phyloP scores from a whole-genome alignment of 2,329 filamentous ascomycete genomes.

The Botrytis cinerea region DNA sequence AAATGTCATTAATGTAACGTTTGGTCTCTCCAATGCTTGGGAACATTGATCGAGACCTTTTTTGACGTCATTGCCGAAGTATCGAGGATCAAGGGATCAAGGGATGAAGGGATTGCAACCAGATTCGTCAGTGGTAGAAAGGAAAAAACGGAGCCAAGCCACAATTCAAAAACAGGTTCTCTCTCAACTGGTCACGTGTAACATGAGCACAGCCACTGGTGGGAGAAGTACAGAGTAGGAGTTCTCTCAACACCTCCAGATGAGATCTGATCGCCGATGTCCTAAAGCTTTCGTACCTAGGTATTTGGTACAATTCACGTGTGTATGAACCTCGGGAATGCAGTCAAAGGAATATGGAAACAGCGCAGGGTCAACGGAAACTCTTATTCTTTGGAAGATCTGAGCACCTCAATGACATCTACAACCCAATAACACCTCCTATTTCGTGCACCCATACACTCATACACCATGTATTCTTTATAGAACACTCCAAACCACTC shows the following conservation, averaged over 20 bases:
- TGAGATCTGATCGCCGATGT: background rate
- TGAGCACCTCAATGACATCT: background rate
- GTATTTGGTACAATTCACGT: background rate
- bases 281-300: too few relatives aligned
- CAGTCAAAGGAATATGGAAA: background rate
- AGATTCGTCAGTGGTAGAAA: background rate
- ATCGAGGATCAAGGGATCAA: background rate
- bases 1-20: background rate
- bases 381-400: background rate
- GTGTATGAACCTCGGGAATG: background rate
- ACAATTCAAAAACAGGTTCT: constrained; percentile 1
- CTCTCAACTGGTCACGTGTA: background rate
- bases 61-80: background rate
- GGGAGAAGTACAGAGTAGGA: background rate
- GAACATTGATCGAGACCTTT: constrained; percentile 10
- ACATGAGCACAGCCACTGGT: background rate
- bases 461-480: background rate
- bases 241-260: background rate
- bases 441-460: background rate
- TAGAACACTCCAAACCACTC: background rate
- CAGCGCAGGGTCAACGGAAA: background rate
- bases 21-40: background rate
- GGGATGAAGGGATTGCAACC: background rate
- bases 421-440: background rate
- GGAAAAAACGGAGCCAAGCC: background rate